Conservation (phyloP, 1,284 basidiomycete species). For the Puccinia horiana region DNA sequence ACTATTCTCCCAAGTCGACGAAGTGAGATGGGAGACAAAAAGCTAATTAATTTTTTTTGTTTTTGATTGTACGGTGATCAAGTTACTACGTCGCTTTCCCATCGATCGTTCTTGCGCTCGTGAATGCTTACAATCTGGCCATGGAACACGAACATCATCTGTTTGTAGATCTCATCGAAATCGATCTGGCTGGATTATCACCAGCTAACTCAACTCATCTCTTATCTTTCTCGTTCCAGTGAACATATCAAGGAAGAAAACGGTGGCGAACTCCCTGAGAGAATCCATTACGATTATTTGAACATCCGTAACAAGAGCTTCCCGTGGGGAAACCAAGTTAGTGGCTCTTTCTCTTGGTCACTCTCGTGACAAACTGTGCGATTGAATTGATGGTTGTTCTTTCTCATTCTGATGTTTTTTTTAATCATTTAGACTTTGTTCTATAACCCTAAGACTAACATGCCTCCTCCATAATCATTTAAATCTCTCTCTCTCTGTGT, state of each 20-base stretch:
- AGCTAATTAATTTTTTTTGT: too few species aligned
- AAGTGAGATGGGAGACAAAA: too few species aligned
- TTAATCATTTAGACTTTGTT: conserved; percentile 32
- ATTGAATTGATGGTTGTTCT: background rate
- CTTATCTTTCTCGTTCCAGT: conserved; percentile 57
- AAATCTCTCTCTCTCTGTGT: conserved; percentile 11
- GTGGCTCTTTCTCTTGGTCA: background rate
- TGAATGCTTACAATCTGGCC: conserved; percentile 44
- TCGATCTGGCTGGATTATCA: too few species aligned
- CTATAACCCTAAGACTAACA: conserved; percentile 44
- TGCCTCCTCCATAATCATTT: conserved; percentile 22
- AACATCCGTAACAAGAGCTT: conserved; percentile 46
- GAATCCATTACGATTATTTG: conserved; percentile 64
- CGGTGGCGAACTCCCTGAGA: conserved; percentile 71
- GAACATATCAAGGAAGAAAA: conserved; percentile 74
- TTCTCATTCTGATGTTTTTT: background rate
- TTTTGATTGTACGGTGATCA: background rate
- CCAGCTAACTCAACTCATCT: too few species aligned
- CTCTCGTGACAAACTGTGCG: background rate
- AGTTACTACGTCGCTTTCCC: conserved; percentile 48
- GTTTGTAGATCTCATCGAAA: background rate
- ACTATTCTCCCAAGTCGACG: too few species aligned
- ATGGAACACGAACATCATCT: conserved; percentile 42
- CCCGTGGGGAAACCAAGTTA: conserved; percentile 46
- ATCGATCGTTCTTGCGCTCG: conserved; percentile 36